phyloP scores from a whole-genome alignment of 2,329 filamentous ascomycete genomes.

The Fusarium nurragi region DNA sequence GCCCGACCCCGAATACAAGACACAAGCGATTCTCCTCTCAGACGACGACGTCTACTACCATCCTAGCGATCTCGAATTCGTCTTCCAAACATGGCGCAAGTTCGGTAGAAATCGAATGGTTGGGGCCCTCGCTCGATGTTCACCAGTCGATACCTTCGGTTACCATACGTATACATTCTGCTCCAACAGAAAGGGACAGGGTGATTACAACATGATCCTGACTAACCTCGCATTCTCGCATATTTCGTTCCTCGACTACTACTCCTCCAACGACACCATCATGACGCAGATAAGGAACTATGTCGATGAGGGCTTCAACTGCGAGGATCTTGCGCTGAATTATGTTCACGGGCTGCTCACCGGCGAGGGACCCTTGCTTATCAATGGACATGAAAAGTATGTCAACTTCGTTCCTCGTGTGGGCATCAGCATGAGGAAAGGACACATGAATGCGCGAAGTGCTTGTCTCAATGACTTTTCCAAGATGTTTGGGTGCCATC shows the following conservation, averaged over 20 bases:
- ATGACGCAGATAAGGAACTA: constrained; percentile 48
- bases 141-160: constrained; percentile 39
- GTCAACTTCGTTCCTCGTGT: constrained; percentile 46
- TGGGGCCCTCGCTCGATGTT: constrained; percentile 52
- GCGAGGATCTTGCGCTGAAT: constrained; percentile 54
- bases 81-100: constrained; percentile 53
- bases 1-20: constrained; percentile 50
- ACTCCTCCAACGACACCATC: constrained; percentile 49
- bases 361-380: constrained; percentile 48
- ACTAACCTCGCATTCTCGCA: constrained; percentile 53
- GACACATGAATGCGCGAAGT: constrained; percentile 49
- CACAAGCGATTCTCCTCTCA: constrained; percentile 52
- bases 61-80: constrained; percentile 52
- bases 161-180: constrained; percentile 49
- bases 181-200: constrained; percentile 36
- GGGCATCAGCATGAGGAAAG: constrained; percentile 49
- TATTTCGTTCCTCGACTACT: constrained; percentile 52
- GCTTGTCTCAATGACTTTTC: constrained; percentile 50
- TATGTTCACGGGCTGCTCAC: constrained; percentile 50
- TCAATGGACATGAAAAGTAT: constrained; percentile 48
- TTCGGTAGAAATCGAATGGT: constrained; percentile 49
- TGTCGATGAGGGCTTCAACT: constrained; percentile 53
- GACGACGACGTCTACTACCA: constrained; percentile 54
- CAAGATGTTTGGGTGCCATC: constrained; percentile 49
- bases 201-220: constrained; percentile 50